phyloP scores from a whole-genome alignment of 768 basidiomycete species.

The Amanita exitialis region DNA sequence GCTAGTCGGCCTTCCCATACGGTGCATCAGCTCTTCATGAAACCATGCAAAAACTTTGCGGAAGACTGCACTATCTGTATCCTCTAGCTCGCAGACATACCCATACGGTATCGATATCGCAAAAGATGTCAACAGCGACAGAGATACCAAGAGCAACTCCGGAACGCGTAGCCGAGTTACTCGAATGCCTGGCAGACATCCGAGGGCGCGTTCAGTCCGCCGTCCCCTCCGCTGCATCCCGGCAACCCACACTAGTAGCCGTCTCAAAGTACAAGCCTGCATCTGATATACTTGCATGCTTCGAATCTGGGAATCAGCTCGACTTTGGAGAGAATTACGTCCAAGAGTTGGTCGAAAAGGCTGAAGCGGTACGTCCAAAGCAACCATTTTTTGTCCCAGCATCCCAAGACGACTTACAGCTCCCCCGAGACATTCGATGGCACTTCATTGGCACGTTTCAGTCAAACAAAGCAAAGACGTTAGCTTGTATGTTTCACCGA shows the following conservation, averaged over 20 bases:
- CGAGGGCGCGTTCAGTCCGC: slow-evolving; percentile 32
- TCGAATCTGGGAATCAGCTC: slow-evolving; percentile 59
- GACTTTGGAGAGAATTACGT: slow-evolving; percentile 99
- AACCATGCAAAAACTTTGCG: neutral
- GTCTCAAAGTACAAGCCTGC: slow-evolving; percentile 93
- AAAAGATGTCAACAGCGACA: neutral
- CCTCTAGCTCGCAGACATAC: neutral
- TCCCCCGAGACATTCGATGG: slow-evolving; percentile 87
- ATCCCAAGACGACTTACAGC: slow-evolving; percentile 28
- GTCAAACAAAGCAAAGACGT: slow-evolving; percentile 86
- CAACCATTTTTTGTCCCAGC: neutral
- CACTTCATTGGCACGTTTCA: slow-evolving; percentile 95
- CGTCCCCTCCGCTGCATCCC: slow-evolving; percentile 13
- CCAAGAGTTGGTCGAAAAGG: slow-evolving; percentile 86
- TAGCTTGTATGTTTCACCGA: slow-evolving; percentile 52
- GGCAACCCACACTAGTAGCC: slow-evolving; percentile 52
- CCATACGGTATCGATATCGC: neutral
- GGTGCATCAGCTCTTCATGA: neutral
- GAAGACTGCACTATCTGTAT: neutral
- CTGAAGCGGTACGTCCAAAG: slow-evolving; percentile 41
- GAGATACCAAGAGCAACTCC: slow-evolving; percentile 12
- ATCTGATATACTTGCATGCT: slow-evolving; percentile 77
- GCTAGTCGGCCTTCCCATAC: slow-evolving; percentile 58
- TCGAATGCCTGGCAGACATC: slow-evolving; percentile 43
- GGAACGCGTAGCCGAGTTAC: slow-evolving; percentile 44